These are phyloP conservation scores for Forsythia viridissima DNA, from an alignment of 257 asterid genomes.

Conservation along the genomic window DNA sequence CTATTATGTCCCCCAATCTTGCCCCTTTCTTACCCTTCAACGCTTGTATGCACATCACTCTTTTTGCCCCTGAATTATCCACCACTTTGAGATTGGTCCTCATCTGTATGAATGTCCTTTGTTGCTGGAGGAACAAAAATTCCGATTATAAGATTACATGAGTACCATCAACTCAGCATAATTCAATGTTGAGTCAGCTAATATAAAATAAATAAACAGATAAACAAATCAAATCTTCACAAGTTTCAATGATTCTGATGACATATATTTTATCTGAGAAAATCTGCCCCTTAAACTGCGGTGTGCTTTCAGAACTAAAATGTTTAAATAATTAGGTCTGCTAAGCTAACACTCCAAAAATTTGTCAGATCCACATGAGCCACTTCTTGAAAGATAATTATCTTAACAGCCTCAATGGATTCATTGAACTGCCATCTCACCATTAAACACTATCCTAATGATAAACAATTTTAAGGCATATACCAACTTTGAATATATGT, in stretches of 20 bases:
- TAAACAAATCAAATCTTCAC: not conserved
- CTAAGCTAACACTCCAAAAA: not conserved
- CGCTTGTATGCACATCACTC: too few species aligned
- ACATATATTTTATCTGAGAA: too few species aligned
- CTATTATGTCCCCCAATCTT: slow-evolving; percentile 10
- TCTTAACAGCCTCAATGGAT: too few species aligned
- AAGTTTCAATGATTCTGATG: not conserved
- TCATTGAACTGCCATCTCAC: too few species aligned
- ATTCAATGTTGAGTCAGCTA: not conserved
- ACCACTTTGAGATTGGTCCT: slow-evolving; percentile 88
- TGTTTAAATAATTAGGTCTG: not conserved
- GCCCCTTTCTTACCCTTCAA: too few species aligned
- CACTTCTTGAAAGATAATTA: too few species aligned
- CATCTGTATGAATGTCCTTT: slow-evolving; percentile 90
- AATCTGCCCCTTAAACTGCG: not conserved
- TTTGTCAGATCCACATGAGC: not conserved
- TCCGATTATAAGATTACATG: not conserved
- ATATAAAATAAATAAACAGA: not conserved
- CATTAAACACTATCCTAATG: too few species aligned
- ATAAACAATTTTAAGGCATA: too few species aligned
- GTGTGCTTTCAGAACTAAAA: slow-evolving; percentile 1
- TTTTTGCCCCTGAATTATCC: slow-evolving; percentile 41
- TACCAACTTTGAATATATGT: too few species aligned
- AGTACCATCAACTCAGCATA: too few species aligned
- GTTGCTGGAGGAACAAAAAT: slow-evolving; percentile 55